Percentiles rank a stretch among this genome's conserved stretches.
Conservation (phyloP, 2,329 filamentous ascomycete species). For the Diaporthe longicolla region DNA sequence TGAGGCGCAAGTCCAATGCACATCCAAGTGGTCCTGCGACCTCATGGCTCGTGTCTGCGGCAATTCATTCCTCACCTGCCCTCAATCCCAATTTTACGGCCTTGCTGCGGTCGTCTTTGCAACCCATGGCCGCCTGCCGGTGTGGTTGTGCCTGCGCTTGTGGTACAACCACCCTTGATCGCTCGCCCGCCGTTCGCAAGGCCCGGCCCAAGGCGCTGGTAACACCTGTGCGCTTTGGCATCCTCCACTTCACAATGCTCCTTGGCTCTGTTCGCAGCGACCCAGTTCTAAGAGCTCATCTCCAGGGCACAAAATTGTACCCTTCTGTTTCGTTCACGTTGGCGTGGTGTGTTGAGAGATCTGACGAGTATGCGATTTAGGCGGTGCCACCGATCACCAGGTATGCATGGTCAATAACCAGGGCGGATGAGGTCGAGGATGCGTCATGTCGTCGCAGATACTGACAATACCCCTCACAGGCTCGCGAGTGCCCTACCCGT, state of each 20-base stretch:
- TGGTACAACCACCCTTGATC: not conserved
- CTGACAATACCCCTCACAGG: conserved; percentile 63
- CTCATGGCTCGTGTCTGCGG: conserved; percentile 16
- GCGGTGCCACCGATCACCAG: conserved; percentile 82
- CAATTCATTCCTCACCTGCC: not conserved
- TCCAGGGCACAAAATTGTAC: conserved; percentile 37
- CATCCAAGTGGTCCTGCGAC: conserved; percentile 18
- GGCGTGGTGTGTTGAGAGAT: conserved; percentile 47
- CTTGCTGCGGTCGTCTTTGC: conserved; percentile 7
- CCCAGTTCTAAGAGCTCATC: conserved; percentile 44
- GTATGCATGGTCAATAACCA: conserved; percentile 62
- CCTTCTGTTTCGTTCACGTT: conserved; percentile 38
- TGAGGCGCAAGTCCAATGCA: conserved; percentile 34
- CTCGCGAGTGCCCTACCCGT: conserved; percentile 88
- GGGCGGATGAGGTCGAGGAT: conserved; percentile 42
- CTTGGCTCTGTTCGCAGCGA: conserved; percentile 25
- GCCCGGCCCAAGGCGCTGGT: not conserved
- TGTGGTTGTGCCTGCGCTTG: not conserved
- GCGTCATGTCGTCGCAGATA: conserved; percentile 44
- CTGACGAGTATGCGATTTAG: conserved; percentile 60
- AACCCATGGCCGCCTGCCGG: not conserved
- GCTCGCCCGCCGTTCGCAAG: not conserved
- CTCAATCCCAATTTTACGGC: not conserved
- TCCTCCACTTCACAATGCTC: conserved; percentile 9
- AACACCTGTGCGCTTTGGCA: conserved; percentile 10